Evolutionary conservation across 345 rosid genomes (phyloP).

Genomic region (Ceriops zippeliana): DNA sequence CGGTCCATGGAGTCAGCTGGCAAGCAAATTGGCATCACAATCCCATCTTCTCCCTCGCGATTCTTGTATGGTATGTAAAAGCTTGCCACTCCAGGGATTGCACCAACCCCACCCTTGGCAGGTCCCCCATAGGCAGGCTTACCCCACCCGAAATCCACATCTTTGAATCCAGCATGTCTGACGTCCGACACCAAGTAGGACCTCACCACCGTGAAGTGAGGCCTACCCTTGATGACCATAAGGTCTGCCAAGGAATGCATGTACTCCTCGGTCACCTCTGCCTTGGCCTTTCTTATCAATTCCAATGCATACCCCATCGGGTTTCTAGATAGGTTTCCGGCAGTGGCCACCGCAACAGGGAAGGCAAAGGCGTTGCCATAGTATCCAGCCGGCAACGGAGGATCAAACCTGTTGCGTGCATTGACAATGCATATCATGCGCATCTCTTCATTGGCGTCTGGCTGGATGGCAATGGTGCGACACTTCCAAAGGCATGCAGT

Average conservation of each 20-base stretch:
- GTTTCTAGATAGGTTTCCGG: conserved; percentile 6
- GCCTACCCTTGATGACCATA: conserved; percentile 18
- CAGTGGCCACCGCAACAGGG: conserved; percentile 26
- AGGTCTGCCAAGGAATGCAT: conserved; percentile 18
- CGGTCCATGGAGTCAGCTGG: conserved; percentile 19
- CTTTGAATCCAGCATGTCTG: neutral
- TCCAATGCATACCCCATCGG: conserved; percentile 37
- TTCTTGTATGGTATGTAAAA: conserved; percentile 7
- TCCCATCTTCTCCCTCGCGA: conserved; percentile 19
- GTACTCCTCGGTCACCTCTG: conserved; percentile 21
- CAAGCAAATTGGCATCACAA: conserved; percentile 18
- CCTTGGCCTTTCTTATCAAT: conserved; percentile 29
- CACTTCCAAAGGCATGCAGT: conserved; percentile 32
- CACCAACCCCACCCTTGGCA: conserved; percentile 11
- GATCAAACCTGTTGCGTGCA: neutral
- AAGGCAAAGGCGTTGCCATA: conserved; percentile 41
- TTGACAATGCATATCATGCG: conserved; percentile 7
- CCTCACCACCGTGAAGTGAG: neutral
- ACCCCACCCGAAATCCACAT: conserved; percentile 32
- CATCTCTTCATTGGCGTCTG: conserved; percentile 13
- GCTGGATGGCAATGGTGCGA: conserved; percentile 15
- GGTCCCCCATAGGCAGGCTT: conserved; percentile 19
- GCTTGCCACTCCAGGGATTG: neutral
- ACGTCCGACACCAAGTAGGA: conserved; percentile 5
- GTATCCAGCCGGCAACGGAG: conserved; percentile 24